Evolutionary conservation across 176 grass and related monocot genomes (phyloP).

Genomic region (Carex cristatella): DNA sequence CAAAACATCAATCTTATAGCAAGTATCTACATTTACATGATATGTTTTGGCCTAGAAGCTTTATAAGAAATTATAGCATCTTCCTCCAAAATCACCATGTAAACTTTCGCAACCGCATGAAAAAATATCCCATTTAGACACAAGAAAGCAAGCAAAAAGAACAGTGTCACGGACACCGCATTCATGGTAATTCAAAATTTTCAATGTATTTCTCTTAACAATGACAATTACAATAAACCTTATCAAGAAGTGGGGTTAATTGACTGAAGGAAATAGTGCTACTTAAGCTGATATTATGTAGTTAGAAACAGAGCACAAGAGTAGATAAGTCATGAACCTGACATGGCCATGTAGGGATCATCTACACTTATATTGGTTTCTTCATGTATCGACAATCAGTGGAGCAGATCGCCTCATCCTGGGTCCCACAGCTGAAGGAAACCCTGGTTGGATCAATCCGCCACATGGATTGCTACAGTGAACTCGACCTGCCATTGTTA

Average conservation of each 20-base stretch:
- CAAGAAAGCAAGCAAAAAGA: constrained; percentile 33
- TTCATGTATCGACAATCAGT: not conserved
- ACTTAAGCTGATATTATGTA: constrained; percentile 22
- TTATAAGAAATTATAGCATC: constrained; percentile 59
- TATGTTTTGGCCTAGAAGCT: constrained; percentile 24
- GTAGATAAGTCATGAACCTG: constrained; percentile 35
- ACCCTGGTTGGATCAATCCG: not conserved
- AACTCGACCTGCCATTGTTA: not conserved
- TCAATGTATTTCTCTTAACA: not conserved
- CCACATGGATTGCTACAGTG: not conserved
- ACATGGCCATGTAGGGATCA: constrained; percentile 11
- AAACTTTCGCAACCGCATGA: constrained; percentile 60
- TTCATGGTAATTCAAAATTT: constrained; percentile 31
- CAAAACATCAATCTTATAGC: not conserved
- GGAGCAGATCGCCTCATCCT: not conserved
- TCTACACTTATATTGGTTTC: not conserved
- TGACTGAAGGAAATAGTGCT: not conserved
- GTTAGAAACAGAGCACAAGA: constrained; percentile 26
- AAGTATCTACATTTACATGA: constrained; percentile 39
- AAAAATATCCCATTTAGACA: constrained; percentile 26
- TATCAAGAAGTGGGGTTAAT: not conserved
- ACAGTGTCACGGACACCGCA: constrained; percentile 14
- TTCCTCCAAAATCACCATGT: constrained; percentile 87
- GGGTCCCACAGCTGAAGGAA: not conserved
- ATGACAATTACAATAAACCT: constrained; percentile 14